Conservation (phyloP, 2,329 filamentous ascomycete species). For the Chaetomium sp. region DNA sequence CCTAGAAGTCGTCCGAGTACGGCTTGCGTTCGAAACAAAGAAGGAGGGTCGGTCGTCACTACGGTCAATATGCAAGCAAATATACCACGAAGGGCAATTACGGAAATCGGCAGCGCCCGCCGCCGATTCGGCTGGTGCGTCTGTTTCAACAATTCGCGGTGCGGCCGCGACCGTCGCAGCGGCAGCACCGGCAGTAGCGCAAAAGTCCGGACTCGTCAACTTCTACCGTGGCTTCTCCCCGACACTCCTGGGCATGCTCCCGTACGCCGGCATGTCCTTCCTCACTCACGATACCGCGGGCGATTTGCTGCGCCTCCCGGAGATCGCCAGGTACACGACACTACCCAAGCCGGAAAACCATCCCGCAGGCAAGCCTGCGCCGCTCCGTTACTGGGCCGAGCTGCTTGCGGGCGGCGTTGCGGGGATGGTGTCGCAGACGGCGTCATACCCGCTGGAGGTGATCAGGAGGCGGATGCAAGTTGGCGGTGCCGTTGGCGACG, state of each 20-base stretch:
- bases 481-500: slow-evolving; percentile 89
- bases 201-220: slow-evolving; percentile 73
- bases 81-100: slow-evolving; percentile 74
- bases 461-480: slow-evolving; percentile 95
- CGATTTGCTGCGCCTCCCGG: slow-evolving; percentile 74
- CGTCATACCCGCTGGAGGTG: slow-evolving; percentile 92
- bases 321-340: slow-evolving; percentile 72
- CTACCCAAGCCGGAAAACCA: slow-evolving; percentile 62
- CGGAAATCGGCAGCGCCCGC: slow-evolving; percentile 43
- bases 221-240: slow-evolving; percentile 95
- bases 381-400: slow-evolving; percentile 83
- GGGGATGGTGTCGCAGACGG: slow-evolving; percentile 85
- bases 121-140: slow-evolving; percentile 46
- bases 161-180: slow-evolving; percentile 43
- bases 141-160: slow-evolving; percentile 45
- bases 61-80: slow-evolving; percentile 75
- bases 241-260: slow-evolving; percentile 91
- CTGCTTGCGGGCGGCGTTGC: slow-evolving; percentile 81
- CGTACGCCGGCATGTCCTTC: slow-evolving; percentile 94
- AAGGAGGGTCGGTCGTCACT: slow-evolving; percentile 69
- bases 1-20: slow-evolving; percentile 87
- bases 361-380: slow-evolving; percentile 64
- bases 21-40: slow-evolving; percentile 92
- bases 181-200: slow-evolving; percentile 55
- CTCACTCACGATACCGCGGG: slow-evolving; percentile 89